Evolutionary conservation across 345 rosid genomes (phyloP).

Genomic region (Citrus medica): DNA sequence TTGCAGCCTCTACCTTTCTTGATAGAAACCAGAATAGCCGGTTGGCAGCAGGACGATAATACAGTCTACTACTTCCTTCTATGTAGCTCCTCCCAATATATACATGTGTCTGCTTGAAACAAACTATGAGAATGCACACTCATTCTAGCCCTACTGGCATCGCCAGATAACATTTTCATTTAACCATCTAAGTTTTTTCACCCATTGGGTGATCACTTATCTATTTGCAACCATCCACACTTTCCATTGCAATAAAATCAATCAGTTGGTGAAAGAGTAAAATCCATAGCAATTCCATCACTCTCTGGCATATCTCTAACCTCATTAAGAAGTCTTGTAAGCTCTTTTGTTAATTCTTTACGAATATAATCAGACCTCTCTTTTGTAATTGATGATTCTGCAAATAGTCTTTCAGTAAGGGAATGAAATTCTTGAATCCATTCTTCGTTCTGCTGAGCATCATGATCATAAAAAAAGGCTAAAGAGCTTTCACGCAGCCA

Average conservation of each 20-base stretch:
- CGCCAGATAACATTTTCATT: background rate
- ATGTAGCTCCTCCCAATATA: background rate
- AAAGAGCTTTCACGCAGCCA: slow-evolving; percentile 26
- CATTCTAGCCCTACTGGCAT: background rate
- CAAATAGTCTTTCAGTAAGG: slow-evolving; percentile 28
- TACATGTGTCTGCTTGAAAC: background rate
- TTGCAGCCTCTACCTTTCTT: background rate
- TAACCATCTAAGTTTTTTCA: background rate
- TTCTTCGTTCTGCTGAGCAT: slow-evolving; percentile 18
- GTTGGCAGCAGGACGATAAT: background rate
- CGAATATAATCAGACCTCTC: slow-evolving; percentile 26
- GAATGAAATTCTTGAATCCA: slow-evolving; percentile 31
- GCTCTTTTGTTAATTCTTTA: slow-evolving; percentile 31
- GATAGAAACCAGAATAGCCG: slow-evolving; percentile 3
- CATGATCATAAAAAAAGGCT: slow-evolving; percentile 20
- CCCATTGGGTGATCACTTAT: background rate
- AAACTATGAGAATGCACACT: background rate
- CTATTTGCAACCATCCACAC: background rate
- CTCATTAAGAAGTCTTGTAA: slow-evolving; percentile 33
- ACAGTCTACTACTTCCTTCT: background rate
- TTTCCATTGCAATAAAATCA: slow-evolving; percentile 5
- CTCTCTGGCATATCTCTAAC: slow-evolving; percentile 41
- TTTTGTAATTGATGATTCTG: slow-evolving; percentile 27
- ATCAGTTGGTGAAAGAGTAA: slow-evolving; percentile 35
- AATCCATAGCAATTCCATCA: slow-evolving; percentile 35